A percentile compares a stretch with the other conserved stretches of the same genome.
These are phyloP conservation scores for Lepidium africanum DNA, from an alignment of 345 rosid species.

Conservation along the genomic window DNA sequence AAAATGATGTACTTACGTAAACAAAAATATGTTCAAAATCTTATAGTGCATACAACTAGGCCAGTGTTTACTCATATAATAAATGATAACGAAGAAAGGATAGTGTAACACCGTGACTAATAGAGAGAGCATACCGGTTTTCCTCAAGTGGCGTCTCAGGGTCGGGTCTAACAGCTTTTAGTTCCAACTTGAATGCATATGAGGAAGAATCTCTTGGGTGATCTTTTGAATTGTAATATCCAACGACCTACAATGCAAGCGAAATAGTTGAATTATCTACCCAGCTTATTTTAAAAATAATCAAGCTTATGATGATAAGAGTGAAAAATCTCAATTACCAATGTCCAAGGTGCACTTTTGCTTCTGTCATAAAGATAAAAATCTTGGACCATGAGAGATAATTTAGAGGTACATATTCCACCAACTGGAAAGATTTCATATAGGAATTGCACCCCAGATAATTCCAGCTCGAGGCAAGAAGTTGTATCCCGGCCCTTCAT, in stretches of 20 bases:
- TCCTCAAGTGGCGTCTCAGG: slow-evolving; percentile 88
- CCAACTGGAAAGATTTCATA: slow-evolving; percentile 56
- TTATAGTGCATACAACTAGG: neutral
- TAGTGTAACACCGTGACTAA: neutral
- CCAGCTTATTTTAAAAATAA: neutral
- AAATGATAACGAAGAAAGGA: neutral
- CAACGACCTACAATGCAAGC: slow-evolving; percentile 51
- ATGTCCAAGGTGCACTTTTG: slow-evolving; percentile 69
- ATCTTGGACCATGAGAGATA: slow-evolving; percentile 60
- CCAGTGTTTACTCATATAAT: neutral
- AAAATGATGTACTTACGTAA: neutral
- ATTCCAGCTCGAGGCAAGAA: slow-evolving; percentile 57
- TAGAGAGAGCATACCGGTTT: slow-evolving; percentile 52
- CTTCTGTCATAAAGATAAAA: slow-evolving; percentile 70
- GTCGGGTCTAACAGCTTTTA: slow-evolving; percentile 91
- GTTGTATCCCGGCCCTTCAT: slow-evolving; percentile 47
- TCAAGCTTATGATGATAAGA: neutral
- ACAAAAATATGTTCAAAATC: neutral
- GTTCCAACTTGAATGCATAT: slow-evolving; percentile 63
- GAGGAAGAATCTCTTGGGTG: slow-evolving; percentile 85
- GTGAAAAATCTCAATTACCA: slow-evolving; percentile 42
- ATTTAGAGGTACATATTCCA: slow-evolving; percentile 55
- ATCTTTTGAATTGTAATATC: slow-evolving; percentile 70
- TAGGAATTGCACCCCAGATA: slow-evolving; percentile 55
- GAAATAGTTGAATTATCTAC: slow-evolving; percentile 7